Evolutionary conservation across 257 asterid species (phyloP), one percentile per base, ranked within the genome.

Genomic region (Echites panduratus): DNA sequence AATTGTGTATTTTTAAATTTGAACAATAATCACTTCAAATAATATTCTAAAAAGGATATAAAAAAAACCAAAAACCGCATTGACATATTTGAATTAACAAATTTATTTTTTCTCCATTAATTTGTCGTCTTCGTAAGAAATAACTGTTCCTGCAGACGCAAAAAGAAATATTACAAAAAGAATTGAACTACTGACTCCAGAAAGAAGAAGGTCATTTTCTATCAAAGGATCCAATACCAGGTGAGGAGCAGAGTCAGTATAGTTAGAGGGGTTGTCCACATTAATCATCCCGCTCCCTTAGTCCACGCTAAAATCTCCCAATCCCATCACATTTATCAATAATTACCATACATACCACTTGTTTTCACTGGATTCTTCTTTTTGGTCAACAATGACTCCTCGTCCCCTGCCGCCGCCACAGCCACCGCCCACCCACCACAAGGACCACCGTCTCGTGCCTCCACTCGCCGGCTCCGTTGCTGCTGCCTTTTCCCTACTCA

Each of bases 401-500:
- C 97, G 98, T 61, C 87, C 70, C 13, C 89, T 84, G 50, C 82
- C 89, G 0, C 70, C 82, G 13, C 83, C n/a, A 20, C 76, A 11
- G 43, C 62, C 49, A 75, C 83, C 84, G 81, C 81, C 85, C 54
- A 73, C 66, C 41, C 88, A 66, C 79, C 80, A 67, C 85, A 83
- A 56, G 38, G 38, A 75, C 72, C 70, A 43, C 65, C 81, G 48
- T 49, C 77, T 84, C 56, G 48, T 82, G 9, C 85, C 92, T 1
- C 89, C 90, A 0, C 81, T 91, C 13, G 90, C 89, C 76, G 93
- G 88, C 48, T 88, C 94, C 0, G 41, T 84, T 3, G 80, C 96
- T 6, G 95, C 95, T 26, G 91, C 89, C 14, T 84, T 92, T 49
- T 85, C 96, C 4, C 73, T 85, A 4, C 75, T 94, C 66, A 77